A percentile compares a stretch with the other conserved stretches of the same genome.
Conservation (phyloP, 306 rosid genomes). For the Trifolium pratense region DNA sequence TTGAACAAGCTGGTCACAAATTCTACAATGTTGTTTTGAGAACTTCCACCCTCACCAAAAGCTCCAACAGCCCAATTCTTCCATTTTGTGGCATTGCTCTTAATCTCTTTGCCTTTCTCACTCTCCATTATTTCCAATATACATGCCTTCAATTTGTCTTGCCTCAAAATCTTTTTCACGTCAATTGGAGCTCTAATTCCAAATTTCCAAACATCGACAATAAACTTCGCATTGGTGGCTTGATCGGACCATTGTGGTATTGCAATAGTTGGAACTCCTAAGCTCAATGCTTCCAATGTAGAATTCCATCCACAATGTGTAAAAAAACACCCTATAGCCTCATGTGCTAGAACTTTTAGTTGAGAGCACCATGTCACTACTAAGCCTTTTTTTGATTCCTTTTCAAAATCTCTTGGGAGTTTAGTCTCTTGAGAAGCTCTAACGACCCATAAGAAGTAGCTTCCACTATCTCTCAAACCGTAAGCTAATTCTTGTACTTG, state of each 20-base stretch:
- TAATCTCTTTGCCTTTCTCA: slow-evolving; percentile 34
- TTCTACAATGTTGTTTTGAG: slow-evolving; percentile 18
- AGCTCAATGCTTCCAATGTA: slow-evolving; percentile 33
- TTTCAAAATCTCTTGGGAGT: slow-evolving; percentile 20
- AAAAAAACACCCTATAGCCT: slow-evolving; percentile 28
- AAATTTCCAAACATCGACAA: slow-evolving; percentile 35
- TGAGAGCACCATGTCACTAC: slow-evolving; percentile 42
- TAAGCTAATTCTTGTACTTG: slow-evolving; percentile 13
- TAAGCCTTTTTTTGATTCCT: slow-evolving; percentile 8
- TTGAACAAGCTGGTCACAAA: slow-evolving; percentile 5
- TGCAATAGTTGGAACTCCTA: slow-evolving; percentile 39
- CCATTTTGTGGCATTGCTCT: slow-evolving; percentile 24
- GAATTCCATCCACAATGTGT: slow-evolving; percentile 45
- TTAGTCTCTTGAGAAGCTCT: slow-evolving; percentile 13
- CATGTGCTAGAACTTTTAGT: slow-evolving; percentile 34
- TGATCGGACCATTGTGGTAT: slow-evolving; percentile 36
- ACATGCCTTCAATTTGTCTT: slow-evolving; percentile 14
- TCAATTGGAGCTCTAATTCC: slow-evolving; percentile 26
- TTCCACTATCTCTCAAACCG: neutral
- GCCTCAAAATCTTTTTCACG: slow-evolving; percentile 8
- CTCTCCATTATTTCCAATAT: slow-evolving; percentile 29
- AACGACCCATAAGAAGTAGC: slow-evolving; percentile 26
- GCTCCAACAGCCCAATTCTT: slow-evolving; percentile 16
- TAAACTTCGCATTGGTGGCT: slow-evolving; percentile 14
- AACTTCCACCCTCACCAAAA: slow-evolving; percentile 24